Evolutionary conservation across 495 filamentous ascomycete species (phyloP).

Genomic region (Neurospora tetraspora): DNA sequence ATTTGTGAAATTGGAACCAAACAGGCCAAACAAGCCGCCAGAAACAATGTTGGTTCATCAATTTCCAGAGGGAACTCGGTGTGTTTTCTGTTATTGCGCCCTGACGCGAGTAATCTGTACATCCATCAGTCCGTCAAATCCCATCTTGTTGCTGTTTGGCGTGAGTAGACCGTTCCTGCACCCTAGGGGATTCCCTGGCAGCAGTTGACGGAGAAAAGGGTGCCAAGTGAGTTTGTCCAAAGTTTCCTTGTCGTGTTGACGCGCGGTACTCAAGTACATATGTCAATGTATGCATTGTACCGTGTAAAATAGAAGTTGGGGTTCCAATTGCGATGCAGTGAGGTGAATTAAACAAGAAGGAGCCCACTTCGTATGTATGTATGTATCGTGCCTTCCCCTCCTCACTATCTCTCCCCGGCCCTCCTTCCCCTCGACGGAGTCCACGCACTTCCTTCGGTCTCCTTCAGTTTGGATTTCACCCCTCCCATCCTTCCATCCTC

Average conservation of each 20-base stretch:
- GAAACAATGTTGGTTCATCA: not conserved
- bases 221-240: not conserved
- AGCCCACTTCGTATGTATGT: not conserved
- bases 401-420: not conserved
- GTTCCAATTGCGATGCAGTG: not conserved
- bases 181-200: not conserved
- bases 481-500: not conserved
- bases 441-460: not conserved
- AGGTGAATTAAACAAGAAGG: not conserved
- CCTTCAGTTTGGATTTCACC: not conserved
- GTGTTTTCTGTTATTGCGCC: not conserved
- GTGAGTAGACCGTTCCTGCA: not conserved
- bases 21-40: not conserved
- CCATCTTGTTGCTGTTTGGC: not conserved
- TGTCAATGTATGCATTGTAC: not conserved
- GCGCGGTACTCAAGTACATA: not conserved
- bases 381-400: not conserved
- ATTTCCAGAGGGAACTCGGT: not conserved
- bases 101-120: not conserved
- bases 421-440: not conserved
- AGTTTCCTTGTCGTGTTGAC: not conserved
- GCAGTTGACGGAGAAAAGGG: not conserved
- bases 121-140: not conserved
- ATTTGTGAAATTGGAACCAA: slow-evolving; percentile 12
- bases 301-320: not conserved